Evolutionary conservation across 805 yeast genomes (phyloP).

Genomic region (Wickerhamomyces hampshirensis): DNA sequence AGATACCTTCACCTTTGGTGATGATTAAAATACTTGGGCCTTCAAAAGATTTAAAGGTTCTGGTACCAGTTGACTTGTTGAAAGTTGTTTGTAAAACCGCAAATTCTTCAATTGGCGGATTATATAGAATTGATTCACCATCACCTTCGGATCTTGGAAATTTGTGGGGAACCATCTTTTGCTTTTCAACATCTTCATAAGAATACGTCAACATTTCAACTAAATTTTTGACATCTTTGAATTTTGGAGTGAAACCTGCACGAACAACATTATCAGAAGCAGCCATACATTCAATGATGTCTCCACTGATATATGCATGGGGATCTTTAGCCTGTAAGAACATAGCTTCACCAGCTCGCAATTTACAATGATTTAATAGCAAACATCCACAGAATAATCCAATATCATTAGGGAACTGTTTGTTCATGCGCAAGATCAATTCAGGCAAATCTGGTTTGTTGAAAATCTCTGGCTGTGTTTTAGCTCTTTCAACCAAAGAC

Average conservation of each 20-base stretch:
- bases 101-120: slow-evolving; percentile 97
- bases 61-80: slow-evolving; percentile 43
- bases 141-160: slow-evolving; percentile 55
- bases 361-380: slow-evolving; percentile 79
- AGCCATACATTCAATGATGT: slow-evolving; percentile 99
- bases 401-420: slow-evolving; percentile 88
- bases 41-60: slow-evolving; percentile 53
- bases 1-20: slow-evolving; percentile 73
- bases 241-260: slow-evolving; percentile 99
- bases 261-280: slow-evolving; percentile 97
- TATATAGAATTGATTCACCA: slow-evolving; percentile 64
- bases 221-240: slow-evolving; percentile 88
- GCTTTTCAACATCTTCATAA: slow-evolving; percentile 86
- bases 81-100: slow-evolving; percentile 83
- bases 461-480: slow-evolving; percentile 53
- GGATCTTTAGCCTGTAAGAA: slow-evolving; percentile 96
- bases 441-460: slow-evolving; percentile 52
- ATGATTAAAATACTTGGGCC: slow-evolving; percentile 89
- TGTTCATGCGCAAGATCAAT: slow-evolving; percentile 69
- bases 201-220: slow-evolving; percentile 89
- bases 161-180: slow-evolving; percentile 69
- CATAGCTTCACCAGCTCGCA: slow-evolving; percentile 91
- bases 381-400: slow-evolving; percentile 96
- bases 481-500: slow-evolving; percentile 62
- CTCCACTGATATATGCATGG: slow-evolving; percentile 96